Evolutionary conservation across 192 early-diverging fungal genomes (phyloP), one percentile per base, ranked within the genome.

Genomic region (Coemansia sp.): DNA sequence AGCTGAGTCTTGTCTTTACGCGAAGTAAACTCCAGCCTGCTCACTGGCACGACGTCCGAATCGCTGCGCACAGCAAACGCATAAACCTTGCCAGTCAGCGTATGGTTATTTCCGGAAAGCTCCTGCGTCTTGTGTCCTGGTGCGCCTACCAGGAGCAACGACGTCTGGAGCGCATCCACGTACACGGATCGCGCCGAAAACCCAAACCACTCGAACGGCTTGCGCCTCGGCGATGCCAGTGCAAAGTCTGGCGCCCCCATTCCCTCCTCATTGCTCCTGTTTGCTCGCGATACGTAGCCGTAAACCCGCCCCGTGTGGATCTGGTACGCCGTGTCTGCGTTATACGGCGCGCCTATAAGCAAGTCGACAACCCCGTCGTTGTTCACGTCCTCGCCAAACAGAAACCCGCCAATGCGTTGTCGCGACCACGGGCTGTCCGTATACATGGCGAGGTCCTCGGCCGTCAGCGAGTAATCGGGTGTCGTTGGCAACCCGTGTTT

Each of bases 301-400:
- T 78, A 76, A 18, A 87, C 52, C 3, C 61, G 53, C 3, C 86
- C 87, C 0, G 69, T 60, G 63, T 87, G 71, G 35, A 44, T 44
- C 17, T 59, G 52, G 22, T 48, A 41, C 3, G 58, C 46, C 37
- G 48, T 7, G 26, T 64, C 62, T 5, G 72, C 67, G 44, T 76
- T 70, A 46, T 82, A 77, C 1, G 91, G 89, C 43, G 87, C 86
- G 7, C 86, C 89, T 18, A 90, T 65, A 0, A 90, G 36, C 22
- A 92, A 65, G 65, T 92, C 91, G n/a, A 57, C 67, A 29, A 60
- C 82, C 3, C 86, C 87, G 56, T 90, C 82, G 41, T 80, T 80
- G 50, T 88, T 75, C 33, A 91, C 38, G 70, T 93, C 89, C 39
- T 83, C 58, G 5, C 83, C 86, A 36, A 64, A 68, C 35, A 93